Conservation (phyloP, 371 early-diverging fungal genomes). For the Choanephora cucurbitarum region DNA sequence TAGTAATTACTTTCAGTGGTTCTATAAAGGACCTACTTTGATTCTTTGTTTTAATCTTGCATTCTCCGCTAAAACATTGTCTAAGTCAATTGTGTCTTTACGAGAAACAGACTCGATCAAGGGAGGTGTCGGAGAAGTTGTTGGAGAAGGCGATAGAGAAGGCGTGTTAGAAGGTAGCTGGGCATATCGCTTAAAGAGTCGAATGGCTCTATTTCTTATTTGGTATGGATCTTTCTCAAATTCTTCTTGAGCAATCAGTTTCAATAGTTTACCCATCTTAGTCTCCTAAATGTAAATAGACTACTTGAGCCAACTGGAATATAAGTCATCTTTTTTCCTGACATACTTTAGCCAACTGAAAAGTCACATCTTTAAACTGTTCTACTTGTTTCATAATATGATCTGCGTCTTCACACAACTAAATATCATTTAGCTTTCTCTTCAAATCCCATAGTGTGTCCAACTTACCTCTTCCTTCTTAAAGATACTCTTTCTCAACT, state of each 20-base stretch:
- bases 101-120: constrained; percentile 11
- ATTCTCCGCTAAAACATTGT: constrained; percentile 35
- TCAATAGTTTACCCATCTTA: constrained; percentile 47
- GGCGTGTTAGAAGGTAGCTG: constrained; percentile 8
- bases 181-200: constrained; percentile 36
- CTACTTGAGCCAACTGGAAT: too few species aligned
- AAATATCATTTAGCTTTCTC: too few species aligned
- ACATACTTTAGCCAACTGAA: constrained; percentile 46
- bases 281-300: constrained; percentile 38
- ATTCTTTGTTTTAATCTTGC: constrained; percentile 27
- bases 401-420: constrained; percentile 39
- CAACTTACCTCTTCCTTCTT: constrained; percentile 44
- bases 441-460: too few species aligned
- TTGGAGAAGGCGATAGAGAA: background rate
- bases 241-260: constrained; percentile 40
- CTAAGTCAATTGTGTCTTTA: constrained; percentile 21
- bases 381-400: constrained; percentile 45
- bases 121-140: background rate
- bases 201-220: constrained; percentile 32
- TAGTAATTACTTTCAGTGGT: background rate
- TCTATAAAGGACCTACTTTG: constrained; percentile 20
- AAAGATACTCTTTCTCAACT: constrained; percentile 40
- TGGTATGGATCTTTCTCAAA: constrained; percentile 38
- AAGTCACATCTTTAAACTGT: constrained; percentile 42
- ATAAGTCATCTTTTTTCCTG: background rate